These are phyloP conservation scores for Paramyrothecium roridum DNA, from an alignment of 2,329 filamentous ascomycete genomes.

Conservation along the genomic window DNA sequence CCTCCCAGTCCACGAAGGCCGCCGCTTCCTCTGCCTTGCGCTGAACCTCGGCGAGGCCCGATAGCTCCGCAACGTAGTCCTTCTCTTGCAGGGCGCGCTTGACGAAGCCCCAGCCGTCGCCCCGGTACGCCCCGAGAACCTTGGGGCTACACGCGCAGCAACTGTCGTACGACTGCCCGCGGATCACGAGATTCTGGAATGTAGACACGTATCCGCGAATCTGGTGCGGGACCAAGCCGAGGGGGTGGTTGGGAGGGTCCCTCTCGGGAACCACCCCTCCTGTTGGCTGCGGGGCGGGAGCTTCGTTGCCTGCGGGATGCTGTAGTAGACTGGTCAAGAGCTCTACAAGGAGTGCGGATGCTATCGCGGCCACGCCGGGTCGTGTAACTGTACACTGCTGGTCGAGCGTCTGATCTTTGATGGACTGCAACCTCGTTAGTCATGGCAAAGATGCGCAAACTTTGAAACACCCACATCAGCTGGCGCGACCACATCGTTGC, in stretches of 20 bases:
- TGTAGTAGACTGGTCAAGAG: conserved; percentile 84
- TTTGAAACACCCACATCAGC: conserved; percentile 68
- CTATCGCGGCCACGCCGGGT: conserved; percentile 87
- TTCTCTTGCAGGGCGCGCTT: conserved; percentile 70
- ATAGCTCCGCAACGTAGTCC: conserved; percentile 76
- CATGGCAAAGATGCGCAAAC: background rate
- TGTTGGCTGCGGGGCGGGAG: conserved; percentile 50
- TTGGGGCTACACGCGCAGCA: conserved; percentile 77
- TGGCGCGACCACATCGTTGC: conserved; percentile 94
- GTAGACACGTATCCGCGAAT: conserved; percentile 74
- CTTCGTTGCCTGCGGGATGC: conserved; percentile 69
- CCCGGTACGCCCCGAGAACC: conserved; percentile 65
- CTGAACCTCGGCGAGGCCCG: conserved; percentile 71
- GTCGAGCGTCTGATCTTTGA: conserved; percentile 92
- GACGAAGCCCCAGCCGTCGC: conserved; percentile 73
- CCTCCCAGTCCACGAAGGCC: conserved; percentile 58
- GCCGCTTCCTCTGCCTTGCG: conserved; percentile 50
- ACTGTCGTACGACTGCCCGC: conserved; percentile 72
- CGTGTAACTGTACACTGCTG: conserved; percentile 98
- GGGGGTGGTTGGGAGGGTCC: conserved; percentile 55
- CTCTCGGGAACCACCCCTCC: conserved; percentile 44
- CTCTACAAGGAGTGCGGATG: conserved; percentile 87
- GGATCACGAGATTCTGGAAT: conserved; percentile 72
- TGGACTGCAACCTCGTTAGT: conserved; percentile 54
- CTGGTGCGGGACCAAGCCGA: conserved; percentile 74